A percentile compares a stretch with the other conserved stretches of the same genome.
Evolutionary conservation across 2,329 filamentous ascomycete genomes (phyloP).

Genomic region (Xylaria digitata): DNA sequence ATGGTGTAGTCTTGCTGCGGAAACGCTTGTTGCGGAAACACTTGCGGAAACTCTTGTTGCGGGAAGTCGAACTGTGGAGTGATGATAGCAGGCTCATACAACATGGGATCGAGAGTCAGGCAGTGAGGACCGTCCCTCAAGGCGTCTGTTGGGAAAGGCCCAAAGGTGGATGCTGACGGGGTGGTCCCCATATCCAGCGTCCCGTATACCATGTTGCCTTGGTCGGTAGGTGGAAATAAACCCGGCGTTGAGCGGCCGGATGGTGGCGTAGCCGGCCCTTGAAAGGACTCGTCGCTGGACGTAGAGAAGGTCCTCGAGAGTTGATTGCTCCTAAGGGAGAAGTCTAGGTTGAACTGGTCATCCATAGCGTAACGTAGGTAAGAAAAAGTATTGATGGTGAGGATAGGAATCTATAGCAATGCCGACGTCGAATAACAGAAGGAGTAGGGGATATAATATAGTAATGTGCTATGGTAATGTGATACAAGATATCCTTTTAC

Average conservation of each 20-base stretch:
- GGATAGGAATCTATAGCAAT: slow-evolving; percentile 47
- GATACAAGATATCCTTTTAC: slow-evolving; percentile 19
- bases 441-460: slow-evolving; percentile 46
- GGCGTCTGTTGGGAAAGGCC: slow-evolving; percentile 34
- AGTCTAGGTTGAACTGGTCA: slow-evolving; percentile 8
- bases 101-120: slow-evolving; percentile 37
- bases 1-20: slow-evolving; percentile 15
- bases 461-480: slow-evolving; percentile 13
- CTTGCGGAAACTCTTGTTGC: too few species aligned
- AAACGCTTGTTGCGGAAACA: too few species aligned
- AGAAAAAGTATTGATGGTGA: slow-evolving; percentile 48
- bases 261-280: slow-evolving; percentile 49
- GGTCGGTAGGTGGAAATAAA: slow-evolving; percentile 35
- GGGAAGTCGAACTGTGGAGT: slow-evolving; percentile 39
- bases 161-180: slow-evolving; percentile 49
- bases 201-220: slow-evolving; percentile 44
- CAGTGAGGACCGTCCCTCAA: slow-evolving; percentile 36
- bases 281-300: slow-evolving; percentile 45
- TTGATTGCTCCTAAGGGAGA: slow-evolving; percentile 44
- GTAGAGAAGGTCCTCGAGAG: slow-evolving; percentile 49
- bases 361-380: slow-evolving; percentile 37
- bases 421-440: slow-evolving; percentile 45
- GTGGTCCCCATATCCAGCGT: slow-evolving; percentile 35
- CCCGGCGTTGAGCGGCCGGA: slow-evolving; percentile 52
- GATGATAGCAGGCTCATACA: slow-evolving; percentile 40